Conservation (phyloP, 2,329 filamentous ascomycete genomes). For the Aspergillus ochraceoroseus region DNA sequence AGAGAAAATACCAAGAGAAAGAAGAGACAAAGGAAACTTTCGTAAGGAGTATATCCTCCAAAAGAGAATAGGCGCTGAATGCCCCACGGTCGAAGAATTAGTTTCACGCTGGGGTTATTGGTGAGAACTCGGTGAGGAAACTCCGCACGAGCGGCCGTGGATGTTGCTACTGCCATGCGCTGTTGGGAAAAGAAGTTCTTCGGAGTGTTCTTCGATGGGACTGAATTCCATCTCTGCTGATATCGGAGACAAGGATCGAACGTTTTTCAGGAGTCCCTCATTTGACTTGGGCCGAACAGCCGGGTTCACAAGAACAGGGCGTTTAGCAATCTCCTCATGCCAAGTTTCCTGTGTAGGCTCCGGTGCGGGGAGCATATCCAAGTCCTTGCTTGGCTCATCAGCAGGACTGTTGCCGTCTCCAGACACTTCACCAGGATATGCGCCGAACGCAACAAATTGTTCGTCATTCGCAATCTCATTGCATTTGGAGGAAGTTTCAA, state of each 20-base stretch:
- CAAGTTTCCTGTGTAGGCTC: slow-evolving; percentile 41
- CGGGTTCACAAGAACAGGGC: slow-evolving; percentile 61
- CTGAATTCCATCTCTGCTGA: slow-evolving; percentile 33
- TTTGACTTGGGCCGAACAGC: slow-evolving; percentile 55
- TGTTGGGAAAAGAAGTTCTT: slow-evolving; percentile 56
- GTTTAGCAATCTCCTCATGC: slow-evolving; percentile 51
- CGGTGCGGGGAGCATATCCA: slow-evolving; percentile 21
- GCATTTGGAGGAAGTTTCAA: slow-evolving; percentile 38
- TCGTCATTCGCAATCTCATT: slow-evolving; percentile 71
- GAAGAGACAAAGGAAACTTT: slow-evolving; percentile 9
- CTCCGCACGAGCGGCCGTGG: background rate
- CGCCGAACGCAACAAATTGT: slow-evolving; percentile 59
- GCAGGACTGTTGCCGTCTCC: slow-evolving; percentile 47
- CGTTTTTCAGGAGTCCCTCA: slow-evolving; percentile 56
- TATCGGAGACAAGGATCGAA: slow-evolving; percentile 37
- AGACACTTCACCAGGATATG: slow-evolving; percentile 44
- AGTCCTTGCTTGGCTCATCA: slow-evolving; percentile 52
- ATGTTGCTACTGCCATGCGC: slow-evolving; percentile 19
- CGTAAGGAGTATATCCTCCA: slow-evolving; percentile 15
- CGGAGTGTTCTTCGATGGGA: slow-evolving; percentile 29
- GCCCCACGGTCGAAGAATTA: background rate
- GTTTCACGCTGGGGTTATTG: background rate
- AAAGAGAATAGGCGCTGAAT: slow-evolving; percentile 1
- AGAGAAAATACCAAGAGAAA: slow-evolving; percentile 1
- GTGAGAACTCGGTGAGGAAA: slow-evolving; percentile 6